phyloP scores from a whole-genome alignment of 805 yeast species.

The Ogataea pilisensis region DNA sequence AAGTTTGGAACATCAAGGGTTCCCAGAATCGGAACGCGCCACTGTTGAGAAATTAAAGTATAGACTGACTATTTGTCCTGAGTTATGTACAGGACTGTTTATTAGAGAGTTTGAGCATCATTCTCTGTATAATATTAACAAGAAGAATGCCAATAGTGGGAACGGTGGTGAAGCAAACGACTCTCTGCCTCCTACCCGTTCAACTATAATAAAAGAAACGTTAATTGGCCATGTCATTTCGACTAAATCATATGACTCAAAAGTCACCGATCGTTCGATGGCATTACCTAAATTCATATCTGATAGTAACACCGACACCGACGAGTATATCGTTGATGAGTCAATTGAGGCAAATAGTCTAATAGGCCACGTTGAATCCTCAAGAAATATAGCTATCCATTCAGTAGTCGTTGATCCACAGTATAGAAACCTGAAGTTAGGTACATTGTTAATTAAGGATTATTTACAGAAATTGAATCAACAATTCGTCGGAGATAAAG shows the following conservation, averaged over 20 bases:
- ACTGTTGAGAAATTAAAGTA: constrained; percentile 59
- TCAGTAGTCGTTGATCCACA: constrained; percentile 73
- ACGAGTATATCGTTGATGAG: constrained; percentile 7
- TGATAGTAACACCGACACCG: constrained; percentile 2
- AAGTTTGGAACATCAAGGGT: constrained; percentile 63
- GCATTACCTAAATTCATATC: constrained; percentile 42
- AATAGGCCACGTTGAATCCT: constrained; percentile 70
- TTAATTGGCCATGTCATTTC: constrained; percentile 79
- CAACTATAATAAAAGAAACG: constrained; percentile 52
- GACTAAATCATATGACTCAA: constrained; percentile 54
- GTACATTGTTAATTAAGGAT: constrained; percentile 78
- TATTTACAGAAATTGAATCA: constrained; percentile 86
- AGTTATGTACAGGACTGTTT: constrained; percentile 83
- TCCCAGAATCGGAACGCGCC: constrained; percentile 68
- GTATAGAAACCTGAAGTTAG: constrained; percentile 78
- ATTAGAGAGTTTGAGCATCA: constrained; percentile 53
- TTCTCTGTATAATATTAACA: constrained; percentile 5
- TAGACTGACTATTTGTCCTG: constrained; percentile 81
- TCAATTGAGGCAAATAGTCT: constrained; percentile 18
- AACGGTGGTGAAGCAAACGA: constrained; percentile 20
- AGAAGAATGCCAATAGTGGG: constrained; percentile 10
- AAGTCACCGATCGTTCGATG: constrained; percentile 59
- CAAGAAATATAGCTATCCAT: constrained; percentile 75
- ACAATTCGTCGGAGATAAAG: constrained; percentile 78
- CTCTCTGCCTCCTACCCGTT: constrained; percentile 38